Evolutionary conservation across 345 rosid species (phyloP).

Genomic region (Acer negundo): DNA sequence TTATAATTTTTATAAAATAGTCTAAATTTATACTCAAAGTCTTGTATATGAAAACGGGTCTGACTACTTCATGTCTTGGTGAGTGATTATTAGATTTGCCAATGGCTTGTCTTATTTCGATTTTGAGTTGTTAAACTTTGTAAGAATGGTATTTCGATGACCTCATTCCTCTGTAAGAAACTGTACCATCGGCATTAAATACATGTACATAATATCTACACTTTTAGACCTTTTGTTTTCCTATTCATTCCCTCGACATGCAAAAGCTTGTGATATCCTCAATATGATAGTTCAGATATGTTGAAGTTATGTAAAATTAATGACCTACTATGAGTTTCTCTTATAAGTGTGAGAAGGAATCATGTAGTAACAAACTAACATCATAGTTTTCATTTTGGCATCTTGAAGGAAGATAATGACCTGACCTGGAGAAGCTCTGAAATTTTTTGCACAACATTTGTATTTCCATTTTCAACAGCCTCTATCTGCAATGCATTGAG

Average conservation of each 20-base stretch:
- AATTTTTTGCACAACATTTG: slow-evolving; percentile 20
- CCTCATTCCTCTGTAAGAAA: too few species aligned
- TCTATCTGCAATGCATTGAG: slow-evolving; percentile 15
- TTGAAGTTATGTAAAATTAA: background rate
- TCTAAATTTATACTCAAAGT: background rate
- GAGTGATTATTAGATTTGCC: too few species aligned
- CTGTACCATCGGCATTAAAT: too few species aligned
- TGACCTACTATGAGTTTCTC: background rate
- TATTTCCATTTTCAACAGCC: slow-evolving; percentile 14
- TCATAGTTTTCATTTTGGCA: slow-evolving; percentile 1
- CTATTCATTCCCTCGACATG: background rate
- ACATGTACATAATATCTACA: too few species aligned
- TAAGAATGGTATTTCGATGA: too few species aligned
- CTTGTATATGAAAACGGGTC: background rate
- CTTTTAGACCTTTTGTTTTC: too few species aligned
- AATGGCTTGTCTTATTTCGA: too few species aligned
- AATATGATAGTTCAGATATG: background rate
- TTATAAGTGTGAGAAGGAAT: background rate
- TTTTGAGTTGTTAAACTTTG: background rate
- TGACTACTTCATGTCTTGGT: background rate
- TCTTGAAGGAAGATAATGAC: slow-evolving; percentile 13
- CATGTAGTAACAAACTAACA: background rate
- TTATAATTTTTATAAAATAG: background rate
- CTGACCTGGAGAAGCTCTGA: slow-evolving; percentile 21
- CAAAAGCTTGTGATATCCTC: background rate